Evolutionary conservation across 805 yeast genomes (phyloP), one percentile per base, ranked within the genome.

Genomic region (Pichia insulana): DNA sequence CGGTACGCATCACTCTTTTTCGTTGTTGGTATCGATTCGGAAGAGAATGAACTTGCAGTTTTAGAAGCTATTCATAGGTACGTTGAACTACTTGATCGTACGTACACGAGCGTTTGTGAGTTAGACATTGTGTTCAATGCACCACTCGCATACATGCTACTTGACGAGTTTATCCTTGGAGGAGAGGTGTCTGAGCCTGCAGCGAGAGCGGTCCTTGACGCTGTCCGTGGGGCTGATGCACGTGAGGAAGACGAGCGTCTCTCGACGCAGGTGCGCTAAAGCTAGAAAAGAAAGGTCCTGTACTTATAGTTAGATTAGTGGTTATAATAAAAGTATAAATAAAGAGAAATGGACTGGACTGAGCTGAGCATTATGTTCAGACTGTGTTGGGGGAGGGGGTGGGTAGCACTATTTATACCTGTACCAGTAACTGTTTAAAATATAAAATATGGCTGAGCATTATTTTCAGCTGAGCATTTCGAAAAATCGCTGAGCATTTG

Each of bases 101-200:
- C 88, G 46, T 92, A 86, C 58, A 97, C 96, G 11, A 90, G 87
- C 56, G 98, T 92, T 15, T 88, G 97, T 64, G 98, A 92, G 61
- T 69, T 92, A 54, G 98, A 92, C 64, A 92, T 92, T 48, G 92
- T 92, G 39, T 92, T 92, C 73, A 92, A 94, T 56, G 92, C 92
- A 65, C 85, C 84, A 53, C 83, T 85, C 58, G 97, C 97, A 0
- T 92, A 92, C 61, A 84, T 86, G 62, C 82, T 92, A 11, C 67
- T 92, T 49, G 96, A 92, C 61, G 98, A 92, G 60, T 68, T 92
- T 51, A 63, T 92, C 39, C 73, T 90, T 39, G 96, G 89, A 51
- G 98, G 98, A 0, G 80, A 82, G 39, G 62, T 92, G 17, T 83
- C 84, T 50, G 98, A 92, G 57, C 74, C 86, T 35, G 81, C 90